These are phyloP conservation scores for Hawksworthiomyces lignivorus DNA, from an alignment of 2,329 filamentous ascomycete species.

Conservation along the genomic window DNA sequence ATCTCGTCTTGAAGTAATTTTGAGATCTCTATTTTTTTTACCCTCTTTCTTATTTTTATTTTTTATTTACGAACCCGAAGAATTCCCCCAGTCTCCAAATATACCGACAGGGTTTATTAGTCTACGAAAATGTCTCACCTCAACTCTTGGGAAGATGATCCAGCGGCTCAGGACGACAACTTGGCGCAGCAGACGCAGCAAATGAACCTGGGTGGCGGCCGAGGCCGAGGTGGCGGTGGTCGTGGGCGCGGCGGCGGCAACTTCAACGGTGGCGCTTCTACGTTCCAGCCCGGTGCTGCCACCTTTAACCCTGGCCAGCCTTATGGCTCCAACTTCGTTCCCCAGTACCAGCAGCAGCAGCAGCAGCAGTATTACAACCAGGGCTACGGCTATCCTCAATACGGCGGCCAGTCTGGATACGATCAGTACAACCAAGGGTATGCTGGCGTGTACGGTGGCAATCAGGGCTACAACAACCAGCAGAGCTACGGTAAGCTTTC, in stretches of 20 bases:
- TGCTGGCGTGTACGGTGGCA: conserved; percentile 11
- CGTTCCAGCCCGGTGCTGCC: conserved; percentile 66
- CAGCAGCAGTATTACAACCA: conserved; percentile 14
- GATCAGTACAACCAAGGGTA: conserved; percentile 37
- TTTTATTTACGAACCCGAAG: too few relatives aligned
- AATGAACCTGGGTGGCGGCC: conserved; percentile 59
- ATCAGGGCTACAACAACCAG: conserved; percentile 33
- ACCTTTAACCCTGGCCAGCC: conserved; percentile 54
- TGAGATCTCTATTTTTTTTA: too few relatives aligned
- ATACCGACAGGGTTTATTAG: too few relatives aligned
- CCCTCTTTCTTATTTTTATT: too few relatives aligned
- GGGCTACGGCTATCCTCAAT: conserved; percentile 20
- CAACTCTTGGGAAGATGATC: conserved; percentile 92
- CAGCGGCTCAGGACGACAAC: conserved; percentile 67
- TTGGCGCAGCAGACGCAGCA: conserved; percentile 71
- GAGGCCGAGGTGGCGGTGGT: conserved; percentile 20
- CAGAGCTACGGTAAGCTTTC: conserved; percentile 34
- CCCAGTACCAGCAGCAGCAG: conserved; percentile 17
- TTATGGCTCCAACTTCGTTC: conserved; percentile 44
- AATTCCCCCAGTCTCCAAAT: too few relatives aligned
- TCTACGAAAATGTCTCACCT: conserved; percentile 48
- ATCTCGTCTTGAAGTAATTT: too few relatives aligned
- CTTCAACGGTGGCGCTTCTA: conserved; percentile 60
- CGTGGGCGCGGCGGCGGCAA: conserved; percentile 23
- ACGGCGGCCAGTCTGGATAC: conserved; percentile 39